Evolutionary conservation across 257 asterid species (phyloP).

Genomic region (Buddleja alternifolia): DNA sequence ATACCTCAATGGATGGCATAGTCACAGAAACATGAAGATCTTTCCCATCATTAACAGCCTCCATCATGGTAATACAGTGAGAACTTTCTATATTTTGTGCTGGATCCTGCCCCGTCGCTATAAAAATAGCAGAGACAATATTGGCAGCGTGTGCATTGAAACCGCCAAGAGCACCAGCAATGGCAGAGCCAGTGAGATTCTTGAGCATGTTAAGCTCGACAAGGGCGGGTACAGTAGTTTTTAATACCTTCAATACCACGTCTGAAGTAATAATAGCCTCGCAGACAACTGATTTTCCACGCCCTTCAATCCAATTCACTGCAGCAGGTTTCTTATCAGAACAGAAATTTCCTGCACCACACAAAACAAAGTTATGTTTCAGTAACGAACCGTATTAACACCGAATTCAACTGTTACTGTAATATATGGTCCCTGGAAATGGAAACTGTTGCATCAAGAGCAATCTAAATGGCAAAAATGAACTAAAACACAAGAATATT

Average conservation of each 20-base stretch:
- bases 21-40: slow-evolving; percentile 93
- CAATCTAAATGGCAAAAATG: slow-evolving; percentile 8
- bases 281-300: slow-evolving; percentile 93
- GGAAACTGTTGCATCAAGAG: not conserved
- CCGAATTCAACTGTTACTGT: not conserved
- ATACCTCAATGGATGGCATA: slow-evolving; percentile 98
- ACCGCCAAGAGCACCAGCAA: slow-evolving; percentile 95
- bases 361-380: slow-evolving; percentile 14
- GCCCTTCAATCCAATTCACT: slow-evolving; percentile 92
- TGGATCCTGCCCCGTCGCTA: slow-evolving; percentile 97
- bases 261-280: slow-evolving; percentile 72
- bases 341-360: slow-evolving; percentile 75
- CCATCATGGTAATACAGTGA: slow-evolving; percentile 98
- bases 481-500: not conserved
- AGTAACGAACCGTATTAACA: not conserved
- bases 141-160: slow-evolving; percentile 95
- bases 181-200: slow-evolving; percentile 91
- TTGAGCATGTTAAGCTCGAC: slow-evolving; percentile 96
- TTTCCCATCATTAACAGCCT: slow-evolving; percentile 73
- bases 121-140: slow-evolving; percentile 83
- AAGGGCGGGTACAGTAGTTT: slow-evolving; percentile 70
- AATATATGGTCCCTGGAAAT: not conserved
- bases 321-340: slow-evolving; percentile 97
- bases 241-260: slow-evolving; percentile 72
- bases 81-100: slow-evolving; percentile 94